Base-by-base conservation (phyloP, 2,329 filamentous ascomycete genomes). In the Ascochyta lentis region DNA sequence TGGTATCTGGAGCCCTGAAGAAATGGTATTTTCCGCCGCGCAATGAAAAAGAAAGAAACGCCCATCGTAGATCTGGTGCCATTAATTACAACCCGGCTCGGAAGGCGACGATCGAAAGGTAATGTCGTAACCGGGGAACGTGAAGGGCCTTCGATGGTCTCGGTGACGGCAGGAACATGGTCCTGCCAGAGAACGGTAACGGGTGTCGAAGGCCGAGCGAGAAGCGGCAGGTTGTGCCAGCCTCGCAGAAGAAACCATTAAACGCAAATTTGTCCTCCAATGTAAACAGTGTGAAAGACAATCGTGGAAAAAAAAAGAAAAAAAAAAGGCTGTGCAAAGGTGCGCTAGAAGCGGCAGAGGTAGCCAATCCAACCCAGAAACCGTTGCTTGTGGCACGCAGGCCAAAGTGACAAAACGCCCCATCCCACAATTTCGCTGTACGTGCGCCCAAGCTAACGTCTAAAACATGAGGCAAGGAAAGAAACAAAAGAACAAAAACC, bases 1-100 rank as follows among this genome's bases (percentile, higher is more conserved):
- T 66, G 58, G 63, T 66, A 65, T 64, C 53, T 63, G 47, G 55
- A 68, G 59, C 59, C 61, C 54, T 66, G 58, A 58, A 58, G 54
- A 65, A 58, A 64, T 61, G 60, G 56, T 61, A 59, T 67, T 65
- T 67, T 60, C 63, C 67, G 54, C 63, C 61, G 49, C 58, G 50
- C 60, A 60, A 60, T 57, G 41, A 63, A 58, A 55, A 60, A 64
- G 43, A 64, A 61, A 56, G 60, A 64, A 65, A 67, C 65, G 63
- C 63, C 67, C 54, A 56, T 71, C 70, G 49, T 67, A 59, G 59
- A 67, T 67, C 66, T 65, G 66, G 69, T 72, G 67, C 71, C 71
- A 74, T 73, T 74, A 74, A 74, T 74, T 75, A 75, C 70, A 73
- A 67, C 57, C 68, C 66, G 65, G 42, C 57, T 65, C 59, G 58